phyloP scores from a whole-genome alignment of 2,329 filamentous ascomycete genomes.

The Aspergillus hortae region DNA sequence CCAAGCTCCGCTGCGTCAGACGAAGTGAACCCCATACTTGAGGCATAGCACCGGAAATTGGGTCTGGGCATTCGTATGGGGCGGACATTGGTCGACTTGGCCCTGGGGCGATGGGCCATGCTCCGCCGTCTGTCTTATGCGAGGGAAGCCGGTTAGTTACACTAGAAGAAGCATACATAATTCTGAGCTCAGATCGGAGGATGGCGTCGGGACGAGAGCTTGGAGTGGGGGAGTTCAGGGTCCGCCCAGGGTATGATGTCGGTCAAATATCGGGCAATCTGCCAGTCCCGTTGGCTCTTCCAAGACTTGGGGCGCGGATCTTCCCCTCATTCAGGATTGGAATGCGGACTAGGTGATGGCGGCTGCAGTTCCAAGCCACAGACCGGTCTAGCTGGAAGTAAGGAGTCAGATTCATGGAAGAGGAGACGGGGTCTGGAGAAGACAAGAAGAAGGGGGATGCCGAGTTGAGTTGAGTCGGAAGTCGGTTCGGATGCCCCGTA shows the following conservation, averaged over 20 bases:
- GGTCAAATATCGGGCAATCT: constrained; percentile 18
- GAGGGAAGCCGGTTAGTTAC: not conserved
- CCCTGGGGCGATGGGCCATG: not conserved
- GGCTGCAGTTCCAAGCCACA: not conserved
- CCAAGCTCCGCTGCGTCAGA: constrained; percentile 5
- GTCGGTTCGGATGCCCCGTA: too few relatives aligned
- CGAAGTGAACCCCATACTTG: constrained; percentile 2
- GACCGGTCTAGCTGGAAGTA: not conserved
- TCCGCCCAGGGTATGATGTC: constrained; percentile 4
- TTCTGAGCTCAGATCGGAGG: constrained; percentile 1
- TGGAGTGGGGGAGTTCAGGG: constrained; percentile 3
- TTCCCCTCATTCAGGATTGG: not conserved
- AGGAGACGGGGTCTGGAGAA: not conserved
- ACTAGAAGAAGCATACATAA: not conserved
- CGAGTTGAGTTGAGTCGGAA: too few relatives aligned
- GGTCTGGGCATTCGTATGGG: not conserved
- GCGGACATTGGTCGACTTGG: not conserved
- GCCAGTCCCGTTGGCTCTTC: constrained; percentile 6
- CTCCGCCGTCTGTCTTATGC: not conserved
- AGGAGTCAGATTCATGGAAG: too few relatives aligned
- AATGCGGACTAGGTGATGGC: not conserved
- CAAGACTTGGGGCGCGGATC: not conserved
- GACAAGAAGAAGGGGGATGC: not conserved
- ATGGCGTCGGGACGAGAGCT: not conserved
- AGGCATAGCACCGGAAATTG: not conserved